Evolutionary conservation across 2,329 filamentous ascomycete species (phyloP), one percentile per base, ranked within the genome.

Genomic region (Claviceps capensis): DNA sequence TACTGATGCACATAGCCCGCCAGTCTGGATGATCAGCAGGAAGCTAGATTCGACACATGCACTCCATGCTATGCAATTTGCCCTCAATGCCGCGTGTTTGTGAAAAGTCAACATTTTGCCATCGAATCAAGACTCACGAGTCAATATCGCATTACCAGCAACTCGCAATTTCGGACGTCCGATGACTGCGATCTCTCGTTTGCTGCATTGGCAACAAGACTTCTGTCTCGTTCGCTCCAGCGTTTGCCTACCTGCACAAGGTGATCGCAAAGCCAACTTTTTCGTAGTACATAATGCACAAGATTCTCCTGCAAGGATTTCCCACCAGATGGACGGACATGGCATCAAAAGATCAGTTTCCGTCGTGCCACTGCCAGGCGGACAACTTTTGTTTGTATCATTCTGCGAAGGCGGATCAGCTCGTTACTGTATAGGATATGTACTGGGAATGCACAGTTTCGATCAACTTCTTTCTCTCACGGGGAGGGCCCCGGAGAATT

Each of bases 81-180:
- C 51, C 51, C 51, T 52, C 19, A 36, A 19, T 17, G 19, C 47
- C 51, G 47, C 47, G 47, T 36, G 51, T 17, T 34, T 42, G 47
- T 30, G 41, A 49, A 46, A 49, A 45, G 34, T 11, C 30, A 34
- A 34, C n/a, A 49, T 34, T 13, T 9, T 41, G 34, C 34, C 46
- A 47, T 23, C 40, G n/a, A 49, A 36, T 52, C 51, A 49, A 34
- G 34, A 49, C 17, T 52, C 42, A 49, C 41, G 34, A 49, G 42
- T 52, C 47, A 49, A 49, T 43, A 22, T 40, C 46, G 51, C 41
- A 52, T 52, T 41, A 49, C 41, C 16, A 19, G 23, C 34, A 23
- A 52, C 47, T 47, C 41, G 36, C 47, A 36, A 49, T 49, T 19
- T 45, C n/a, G 45, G 38, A 45, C 40, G 30, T 34, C 26, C 26